Evolutionary conservation across 139 green algal genomes (phyloP), one percentile per base, ranked within the genome.

Genomic region (Chlamydomonas sp.): DNA sequence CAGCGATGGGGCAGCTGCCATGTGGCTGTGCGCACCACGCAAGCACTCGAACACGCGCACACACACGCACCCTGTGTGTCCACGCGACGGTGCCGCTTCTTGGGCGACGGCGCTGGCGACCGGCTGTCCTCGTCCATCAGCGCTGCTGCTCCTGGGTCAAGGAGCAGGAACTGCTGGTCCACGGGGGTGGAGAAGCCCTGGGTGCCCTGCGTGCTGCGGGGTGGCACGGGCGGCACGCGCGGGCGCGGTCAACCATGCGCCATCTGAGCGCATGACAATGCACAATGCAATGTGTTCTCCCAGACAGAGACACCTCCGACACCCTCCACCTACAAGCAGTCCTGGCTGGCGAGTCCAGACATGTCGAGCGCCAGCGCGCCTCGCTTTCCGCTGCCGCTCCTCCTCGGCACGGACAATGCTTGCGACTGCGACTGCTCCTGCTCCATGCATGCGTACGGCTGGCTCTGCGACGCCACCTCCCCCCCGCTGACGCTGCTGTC

Each of bases 121-220:
- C 72, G 48, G 63, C 64, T 75, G 8, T 54, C n/a, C 36, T 73
- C 71, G 2, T 72, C 71, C 13, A 47, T 48, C 30, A 76, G 54
- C 28, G 70, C 39, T 36, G 67, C 64, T 2, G 47, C 48, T 0
- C 61, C 67, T 35, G 62, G 66, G 47, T 78, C 75, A 35, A 65
- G 75, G 34, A 5, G 78, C 81, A 58, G 71, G 50, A 87, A 87
- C 35, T 73, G 71, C 74, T 84, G 81, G 22, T 87, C 81, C n/a
- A 78, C 65, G 0, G 81, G 81, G 2, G 81, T 87, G 1, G 77
- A 70, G 37, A 84, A 79, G 47, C 83, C 81, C 38, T 73, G 73
- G 1, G 74, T 77, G 47, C 83, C 81, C 38, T 73, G 73, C 1
- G 74, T 83, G 72, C 80, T 80, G 73, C 57, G 36, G 35, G 43